A percentile compares a stretch with the other conserved stretches of the same genome.
phyloP scores from a whole-genome alignment of 225 moss, liverwort and hornwort species.

The Polytrichum formosum region DNA sequence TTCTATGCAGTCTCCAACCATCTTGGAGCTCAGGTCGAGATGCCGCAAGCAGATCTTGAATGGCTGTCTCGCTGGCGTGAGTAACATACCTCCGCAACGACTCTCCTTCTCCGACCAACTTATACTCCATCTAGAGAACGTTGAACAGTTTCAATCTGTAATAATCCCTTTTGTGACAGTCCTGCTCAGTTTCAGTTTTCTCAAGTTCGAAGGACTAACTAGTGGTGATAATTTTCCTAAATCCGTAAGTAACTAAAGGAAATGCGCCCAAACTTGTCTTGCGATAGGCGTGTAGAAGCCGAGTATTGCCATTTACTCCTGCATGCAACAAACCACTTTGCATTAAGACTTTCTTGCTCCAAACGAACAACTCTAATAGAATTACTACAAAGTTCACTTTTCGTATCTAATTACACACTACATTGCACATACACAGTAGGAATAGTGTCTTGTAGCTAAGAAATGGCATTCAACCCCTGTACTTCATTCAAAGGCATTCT shows the following conservation, averaged over 20 bases:
- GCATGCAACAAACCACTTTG: not conserved
- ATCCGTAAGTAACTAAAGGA: no score
- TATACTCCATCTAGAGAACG: constrained; percentile 6
- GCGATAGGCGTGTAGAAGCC: no score
- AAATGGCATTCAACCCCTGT: constrained; percentile 1
- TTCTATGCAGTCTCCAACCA: constrained; percentile 55
- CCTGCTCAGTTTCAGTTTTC: not conserved
- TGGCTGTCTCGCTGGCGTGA: constrained; percentile 53
- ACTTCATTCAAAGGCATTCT: not conserved
- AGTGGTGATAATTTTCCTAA: no score
- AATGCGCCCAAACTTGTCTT: no score
- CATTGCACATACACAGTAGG: not conserved
- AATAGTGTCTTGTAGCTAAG: not conserved
- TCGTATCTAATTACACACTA: no score
- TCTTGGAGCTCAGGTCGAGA: constrained; percentile 51
- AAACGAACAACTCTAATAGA: no score
- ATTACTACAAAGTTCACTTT: no score
- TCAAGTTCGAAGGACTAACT: no score
- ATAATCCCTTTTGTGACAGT: not conserved
- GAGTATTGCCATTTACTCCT: not conserved
- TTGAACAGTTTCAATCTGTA: not conserved
- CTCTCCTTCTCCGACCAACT: constrained; percentile 31
- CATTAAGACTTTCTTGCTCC: not conserved
- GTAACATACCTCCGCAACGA: constrained; percentile 54
- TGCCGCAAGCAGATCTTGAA: constrained; percentile 55